Conservation (phyloP, 768 basidiomycete genomes). For the Naganishia friedmannii region DNA sequence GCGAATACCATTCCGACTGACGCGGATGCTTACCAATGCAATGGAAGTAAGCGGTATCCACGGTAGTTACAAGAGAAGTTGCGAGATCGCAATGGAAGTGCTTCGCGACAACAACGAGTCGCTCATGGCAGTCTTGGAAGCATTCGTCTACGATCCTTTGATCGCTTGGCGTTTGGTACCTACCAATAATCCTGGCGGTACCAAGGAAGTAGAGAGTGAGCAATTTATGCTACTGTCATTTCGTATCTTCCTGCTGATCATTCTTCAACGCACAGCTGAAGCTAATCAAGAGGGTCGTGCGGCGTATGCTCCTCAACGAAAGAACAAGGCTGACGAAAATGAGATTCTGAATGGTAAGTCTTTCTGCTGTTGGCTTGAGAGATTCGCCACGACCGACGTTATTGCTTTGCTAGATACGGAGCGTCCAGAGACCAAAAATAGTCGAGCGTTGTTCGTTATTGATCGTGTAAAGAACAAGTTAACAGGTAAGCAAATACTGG, state of each 20-base stretch:
- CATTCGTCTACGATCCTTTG: slow-evolving; percentile 96
- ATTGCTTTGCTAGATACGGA: slow-evolving; percentile 56
- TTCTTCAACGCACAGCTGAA: slow-evolving; percentile 20
- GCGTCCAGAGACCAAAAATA: slow-evolving; percentile 83
- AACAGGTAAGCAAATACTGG: slow-evolving; percentile 60
- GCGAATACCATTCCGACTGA: slow-evolving; percentile 95
- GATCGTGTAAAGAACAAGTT: slow-evolving; percentile 93
- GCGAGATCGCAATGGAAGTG: slow-evolving; percentile 97
- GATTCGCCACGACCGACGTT: not conserved
- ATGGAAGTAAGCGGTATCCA: slow-evolving; percentile 99
- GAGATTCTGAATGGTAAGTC: slow-evolving; percentile 81
- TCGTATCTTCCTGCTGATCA: not conserved
- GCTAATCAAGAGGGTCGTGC: slow-evolving; percentile 53
- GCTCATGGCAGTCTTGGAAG: slow-evolving; percentile 97
- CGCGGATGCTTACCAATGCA: slow-evolving; percentile 95
- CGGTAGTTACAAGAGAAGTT: slow-evolving; percentile 91
- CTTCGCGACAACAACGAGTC: slow-evolving; percentile 96
- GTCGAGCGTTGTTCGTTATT: slow-evolving; percentile 83
- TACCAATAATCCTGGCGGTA: slow-evolving; percentile 69
- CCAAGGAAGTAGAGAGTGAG: slow-evolving; percentile 61
- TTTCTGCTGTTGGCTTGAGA: not conserved
- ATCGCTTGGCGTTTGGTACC: slow-evolving; percentile 93
- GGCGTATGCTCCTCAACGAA: slow-evolving; percentile 70
- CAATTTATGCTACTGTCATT: slow-evolving; percentile 12
- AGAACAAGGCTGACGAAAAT: slow-evolving; percentile 84